Evolutionary conservation across 257 asterid genomes (phyloP), one percentile per base, ranked within the genome.

Genomic region (Nicotiana attenuata): DNA sequence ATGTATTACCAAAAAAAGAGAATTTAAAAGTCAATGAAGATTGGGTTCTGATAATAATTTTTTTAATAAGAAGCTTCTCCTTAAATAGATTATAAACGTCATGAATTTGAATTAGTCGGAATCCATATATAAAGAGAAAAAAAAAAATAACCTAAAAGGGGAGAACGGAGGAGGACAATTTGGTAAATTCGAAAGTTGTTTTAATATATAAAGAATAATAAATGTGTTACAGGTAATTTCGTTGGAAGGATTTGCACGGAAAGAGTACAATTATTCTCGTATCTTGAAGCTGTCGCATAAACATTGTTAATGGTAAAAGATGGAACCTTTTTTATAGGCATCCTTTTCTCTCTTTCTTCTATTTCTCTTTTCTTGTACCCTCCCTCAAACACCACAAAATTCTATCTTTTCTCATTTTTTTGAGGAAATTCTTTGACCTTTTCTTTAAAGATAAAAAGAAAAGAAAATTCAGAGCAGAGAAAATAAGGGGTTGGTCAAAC

Each of bases 161-260:
- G 33, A 14, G 0, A 29, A 7, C 16, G 8, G 5, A n/a, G 24
- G 57, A 73, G 63, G 63, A 60, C 52, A 67, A 35, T 61, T 75
- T 76, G 11, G 82, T 65, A 52, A 22, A 28, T 20, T 20, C 17
- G 31, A 7, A 4, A 28, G 5, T 11, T 81, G 71, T 16, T 52
- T 45, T 1, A 20, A 47, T 10, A 24, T 47, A 45, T 5, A 3
- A 20, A 29, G 14, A 71, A 7, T 35, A 22, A 73, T 73, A 14
- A 5, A 24, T 22, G 38, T 31, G 24, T 80, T 85, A 82, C 91
- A 64, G 92, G 90, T 92, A 90, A 88, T 83, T 78, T 89, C 64
- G 91, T 89, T 90, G 89, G 85, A 89, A 82, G 84, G 88, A 87
- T 83, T 87, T 90, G 95, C 92, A 94, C 94, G 97, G 97, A 89